Evolutionary conservation across 108 stramenopile species (phyloP).

Genomic region (Fragilaria crotonensis): DNA sequence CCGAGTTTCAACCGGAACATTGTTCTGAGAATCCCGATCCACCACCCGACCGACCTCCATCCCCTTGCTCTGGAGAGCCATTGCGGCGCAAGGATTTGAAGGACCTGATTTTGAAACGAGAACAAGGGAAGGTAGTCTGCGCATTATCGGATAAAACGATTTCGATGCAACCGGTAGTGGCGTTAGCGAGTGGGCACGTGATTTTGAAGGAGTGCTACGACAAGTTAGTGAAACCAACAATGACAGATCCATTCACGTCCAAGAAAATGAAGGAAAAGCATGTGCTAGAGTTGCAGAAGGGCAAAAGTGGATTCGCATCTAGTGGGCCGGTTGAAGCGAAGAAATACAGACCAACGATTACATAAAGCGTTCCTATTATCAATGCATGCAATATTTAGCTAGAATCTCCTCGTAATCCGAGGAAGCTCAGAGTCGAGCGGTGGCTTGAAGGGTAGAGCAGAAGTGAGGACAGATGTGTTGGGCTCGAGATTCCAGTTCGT

Average conservation of each 20-base stretch:
- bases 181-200: slow-evolving; percentile 40
- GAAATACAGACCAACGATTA: slow-evolving; percentile 70
- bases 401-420: too few species aligned
- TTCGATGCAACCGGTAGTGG: slow-evolving; percentile 60
- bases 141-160: slow-evolving; percentile 76
- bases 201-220: slow-evolving; percentile 64
- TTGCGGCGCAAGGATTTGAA: slow-evolving; percentile 75
- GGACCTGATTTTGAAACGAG: slow-evolving; percentile 40
- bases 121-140: slow-evolving; percentile 42
- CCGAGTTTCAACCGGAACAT: slow-evolving; percentile 61
- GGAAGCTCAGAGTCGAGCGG: too few species aligned
- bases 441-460: too few species aligned
- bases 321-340: slow-evolving; percentile 48
- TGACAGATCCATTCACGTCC: slow-evolving; percentile 68
- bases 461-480: too few species aligned
- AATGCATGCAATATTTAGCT: too few species aligned
- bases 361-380: too few species aligned
- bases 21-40: slow-evolving; percentile 11
- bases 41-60: slow-evolving; percentile 73
- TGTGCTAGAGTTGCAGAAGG: slow-evolving; percentile 56
- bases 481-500: too few species aligned
- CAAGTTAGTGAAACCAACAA: slow-evolving; percentile 40
- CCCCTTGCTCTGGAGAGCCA: slow-evolving; percentile 74
- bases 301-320: slow-evolving; percentile 72
- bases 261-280: slow-evolving; percentile 62